Evolutionary conservation across 2,329 filamentous ascomycete species (phyloP).

Genomic region (Lasiodiplodia sp.): DNA sequence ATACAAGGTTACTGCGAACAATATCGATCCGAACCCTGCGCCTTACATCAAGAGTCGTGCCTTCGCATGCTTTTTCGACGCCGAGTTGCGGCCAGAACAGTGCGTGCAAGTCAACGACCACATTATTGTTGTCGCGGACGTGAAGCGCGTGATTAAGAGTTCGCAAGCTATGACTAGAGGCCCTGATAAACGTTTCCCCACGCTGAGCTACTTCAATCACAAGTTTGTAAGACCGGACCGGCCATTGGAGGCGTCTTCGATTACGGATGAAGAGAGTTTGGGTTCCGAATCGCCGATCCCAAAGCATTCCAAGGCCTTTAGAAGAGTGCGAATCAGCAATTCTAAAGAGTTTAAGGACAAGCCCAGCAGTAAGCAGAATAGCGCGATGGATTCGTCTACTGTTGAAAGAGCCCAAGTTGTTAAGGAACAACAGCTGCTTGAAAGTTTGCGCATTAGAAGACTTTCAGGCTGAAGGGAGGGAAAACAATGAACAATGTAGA

Average conservation of each 20-base stretch:
- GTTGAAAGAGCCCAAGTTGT: too few species aligned
- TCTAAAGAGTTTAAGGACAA: too few species aligned
- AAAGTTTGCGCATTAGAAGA: too few species aligned
- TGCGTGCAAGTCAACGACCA: conserved; percentile 55
- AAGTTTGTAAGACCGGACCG: not conserved
- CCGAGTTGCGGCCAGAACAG: conserved; percentile 45
- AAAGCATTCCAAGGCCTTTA: too few species aligned
- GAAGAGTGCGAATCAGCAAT: too few species aligned
- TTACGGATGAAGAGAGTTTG: not conserved
- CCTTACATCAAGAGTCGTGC: not conserved
- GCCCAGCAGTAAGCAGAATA: too few species aligned
- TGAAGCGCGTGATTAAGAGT: not conserved
- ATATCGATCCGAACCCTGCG: conserved; percentile 7
- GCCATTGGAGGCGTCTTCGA: not conserved
- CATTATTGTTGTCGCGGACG: conserved; percentile 54
- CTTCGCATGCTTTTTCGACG: conserved; percentile 40
- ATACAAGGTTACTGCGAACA: not conserved
- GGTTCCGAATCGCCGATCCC: too few species aligned
- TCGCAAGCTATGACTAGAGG: not conserved
- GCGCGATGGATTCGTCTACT: too few species aligned
- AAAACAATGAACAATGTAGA: too few species aligned
- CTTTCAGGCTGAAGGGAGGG: too few species aligned
- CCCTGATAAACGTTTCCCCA: not conserved
- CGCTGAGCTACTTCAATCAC: conserved; percentile 6
- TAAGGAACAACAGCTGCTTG: too few species aligned